phyloP scores from a whole-genome alignment of 176 grass and related monocot species.

The Ensete ventricosum region DNA sequence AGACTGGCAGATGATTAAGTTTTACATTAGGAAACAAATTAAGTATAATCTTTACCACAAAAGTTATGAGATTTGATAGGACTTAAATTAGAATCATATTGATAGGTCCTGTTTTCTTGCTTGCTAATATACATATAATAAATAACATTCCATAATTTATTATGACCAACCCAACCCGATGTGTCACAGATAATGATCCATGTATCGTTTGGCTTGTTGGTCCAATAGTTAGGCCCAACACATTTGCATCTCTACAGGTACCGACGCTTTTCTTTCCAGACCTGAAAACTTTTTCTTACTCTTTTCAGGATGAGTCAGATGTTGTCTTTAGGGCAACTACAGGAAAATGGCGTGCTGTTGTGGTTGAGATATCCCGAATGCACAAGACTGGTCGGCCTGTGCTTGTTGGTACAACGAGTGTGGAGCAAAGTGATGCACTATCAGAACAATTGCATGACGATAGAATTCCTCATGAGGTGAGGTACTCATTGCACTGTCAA shows the following conservation, averaged over 20 bases:
- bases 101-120: too few relatives aligned
- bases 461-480: constrained; percentile 81
- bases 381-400: constrained; percentile 84
- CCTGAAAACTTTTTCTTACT: constrained; percentile 10
- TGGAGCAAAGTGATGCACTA: constrained; percentile 89
- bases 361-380: constrained; percentile 97
- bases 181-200: neutral
- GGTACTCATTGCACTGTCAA: constrained; percentile 10
- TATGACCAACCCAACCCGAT: neutral
- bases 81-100: too few relatives aligned
- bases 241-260: neutral
- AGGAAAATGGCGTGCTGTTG: constrained; percentile 92
- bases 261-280: neutral
- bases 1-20: too few relatives aligned
- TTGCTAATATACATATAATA: too few relatives aligned
- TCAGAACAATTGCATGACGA: constrained; percentile 75
- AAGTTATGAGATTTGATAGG: too few relatives aligned
- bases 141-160: too few relatives aligned
- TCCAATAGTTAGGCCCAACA: neutral
- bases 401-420: constrained; percentile 96
- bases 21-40: too few relatives aligned
- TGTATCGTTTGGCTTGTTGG: neutral
- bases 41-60: too few relatives aligned
- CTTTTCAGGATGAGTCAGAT: constrained; percentile 86
- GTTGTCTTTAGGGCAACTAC: constrained; percentile 94